A percentile compares a stretch with the other conserved stretches of the same genome.
These are phyloP conservation scores for Marchantia polymorpha DNA, from an alignment of 225 moss, liverwort and hornwort species.

Conservation along the genomic window DNA sequence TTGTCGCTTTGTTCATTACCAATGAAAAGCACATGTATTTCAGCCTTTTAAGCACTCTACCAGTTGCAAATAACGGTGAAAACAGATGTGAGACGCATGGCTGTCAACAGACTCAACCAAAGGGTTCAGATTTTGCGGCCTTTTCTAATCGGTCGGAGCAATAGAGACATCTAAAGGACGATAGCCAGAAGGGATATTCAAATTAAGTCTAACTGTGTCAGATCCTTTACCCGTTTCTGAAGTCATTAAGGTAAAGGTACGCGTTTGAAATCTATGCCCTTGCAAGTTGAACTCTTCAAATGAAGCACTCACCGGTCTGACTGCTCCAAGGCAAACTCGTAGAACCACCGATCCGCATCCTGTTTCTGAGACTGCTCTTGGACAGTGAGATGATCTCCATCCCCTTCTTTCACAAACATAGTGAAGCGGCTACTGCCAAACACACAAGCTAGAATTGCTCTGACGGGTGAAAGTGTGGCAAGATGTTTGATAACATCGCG, in stretches of 20 bases:
- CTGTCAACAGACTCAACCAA: too few species aligned
- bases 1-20: neutral
- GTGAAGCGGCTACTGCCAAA: slow-evolving; percentile 87
- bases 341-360: slow-evolving; percentile 85
- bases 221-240: too few species aligned
- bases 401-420: slow-evolving; percentile 28
- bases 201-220: too few species aligned
- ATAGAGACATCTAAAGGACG: too few species aligned
- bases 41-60: neutral
- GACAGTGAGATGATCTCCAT: slow-evolving; percentile 21
- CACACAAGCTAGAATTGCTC: slow-evolving; percentile 84
- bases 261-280: neutral
- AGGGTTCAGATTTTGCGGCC: too few species aligned
- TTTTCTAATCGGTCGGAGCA: too few species aligned
- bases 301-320: slow-evolving; percentile 77
- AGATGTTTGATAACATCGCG: slow-evolving; percentile 96
- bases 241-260: too few species aligned
- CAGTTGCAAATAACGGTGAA: too few species aligned
- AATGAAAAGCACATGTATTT: neutral
- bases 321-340: slow-evolving; percentile 96
- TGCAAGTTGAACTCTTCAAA: neutral
- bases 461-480: slow-evolving; percentile 85
- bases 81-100: too few species aligned
- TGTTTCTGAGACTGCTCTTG: slow-evolving; percentile 38
- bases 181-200: too few species aligned